A percentile compares a stretch with the other conserved stretches of the same genome.
Evolutionary conservation across 345 rosid species (phyloP).

Genomic region (Toxicodendron radicans): DNA sequence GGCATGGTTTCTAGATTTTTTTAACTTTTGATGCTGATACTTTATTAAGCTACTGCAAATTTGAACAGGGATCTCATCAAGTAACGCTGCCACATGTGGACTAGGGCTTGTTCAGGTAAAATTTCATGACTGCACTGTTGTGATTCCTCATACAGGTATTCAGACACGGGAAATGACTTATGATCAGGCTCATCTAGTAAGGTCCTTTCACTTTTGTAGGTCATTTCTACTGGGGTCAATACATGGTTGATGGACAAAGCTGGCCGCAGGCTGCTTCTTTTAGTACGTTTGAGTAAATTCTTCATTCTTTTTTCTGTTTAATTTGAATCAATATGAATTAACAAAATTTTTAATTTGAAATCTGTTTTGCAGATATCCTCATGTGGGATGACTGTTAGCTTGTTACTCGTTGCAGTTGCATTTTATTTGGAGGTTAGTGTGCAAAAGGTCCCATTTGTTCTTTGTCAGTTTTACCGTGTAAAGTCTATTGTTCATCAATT

Average conservation of each 20-base stretch:
- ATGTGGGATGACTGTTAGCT: conserved; percentile 71
- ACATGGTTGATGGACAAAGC: conserved; percentile 86
- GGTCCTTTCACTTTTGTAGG: conserved; percentile 42
- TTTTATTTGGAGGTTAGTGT: conserved; percentile 65
- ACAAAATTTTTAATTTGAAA: conserved; percentile 1
- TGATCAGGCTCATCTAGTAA: conserved; percentile 6
- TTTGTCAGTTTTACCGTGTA: background rate
- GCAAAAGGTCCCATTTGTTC: conserved; percentile 7
- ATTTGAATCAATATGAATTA: background rate
- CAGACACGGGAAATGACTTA: conserved; percentile 2
- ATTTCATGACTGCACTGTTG: background rate
- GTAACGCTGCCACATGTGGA: conserved; percentile 71
- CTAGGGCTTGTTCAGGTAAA: conserved; percentile 86
- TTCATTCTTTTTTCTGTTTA: conserved; percentile 12
- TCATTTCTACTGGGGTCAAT: conserved; percentile 72
- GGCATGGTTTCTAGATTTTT: background rate
- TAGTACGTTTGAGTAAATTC: conserved; percentile 44
- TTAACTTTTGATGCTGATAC: background rate
- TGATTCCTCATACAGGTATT: background rate
- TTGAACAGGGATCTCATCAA: conserved; percentile 63
- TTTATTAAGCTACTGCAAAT: conserved; percentile 7
- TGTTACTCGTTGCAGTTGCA: conserved; percentile 63
- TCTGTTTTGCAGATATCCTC: conserved; percentile 63
- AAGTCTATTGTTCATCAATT: background rate
- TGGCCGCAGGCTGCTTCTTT: conserved; percentile 88